Conservation (phyloP, 306 rosid genomes). For the Lathyrus aphaca region DNA sequence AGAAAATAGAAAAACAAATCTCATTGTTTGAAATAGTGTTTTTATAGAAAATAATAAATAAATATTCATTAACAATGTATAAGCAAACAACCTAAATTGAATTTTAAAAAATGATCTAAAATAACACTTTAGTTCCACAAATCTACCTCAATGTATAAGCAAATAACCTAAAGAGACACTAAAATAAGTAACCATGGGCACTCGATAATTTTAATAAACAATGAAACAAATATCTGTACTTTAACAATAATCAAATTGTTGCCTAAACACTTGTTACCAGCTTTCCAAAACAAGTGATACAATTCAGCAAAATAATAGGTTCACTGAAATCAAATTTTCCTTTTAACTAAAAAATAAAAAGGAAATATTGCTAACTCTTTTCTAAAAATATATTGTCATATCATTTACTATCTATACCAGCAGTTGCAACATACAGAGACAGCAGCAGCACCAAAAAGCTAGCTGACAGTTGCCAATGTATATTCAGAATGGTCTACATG, state of each 20-base stretch:
- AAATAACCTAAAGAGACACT: not conserved
- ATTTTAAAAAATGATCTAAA: not conserved
- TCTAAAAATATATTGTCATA: conserved; percentile 13
- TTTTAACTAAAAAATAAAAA: conserved; percentile 35
- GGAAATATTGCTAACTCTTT: conserved; percentile 18
- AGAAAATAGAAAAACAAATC: too few species aligned
- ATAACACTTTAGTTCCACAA: not conserved
- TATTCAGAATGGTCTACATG: conserved; percentile 47
- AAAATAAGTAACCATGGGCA: not conserved
- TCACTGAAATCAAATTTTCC: conserved; percentile 31
- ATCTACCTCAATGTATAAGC: not conserved
- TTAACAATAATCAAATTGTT: conserved; percentile 19
- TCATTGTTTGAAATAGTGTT: too few species aligned
- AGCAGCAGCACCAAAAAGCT: conserved; percentile 47
- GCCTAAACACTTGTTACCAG: conserved; percentile 7
- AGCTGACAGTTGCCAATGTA: conserved; percentile 43
- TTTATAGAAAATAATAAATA: too few species aligned
- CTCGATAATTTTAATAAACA: not conserved
- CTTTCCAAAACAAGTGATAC: conserved; percentile 11
- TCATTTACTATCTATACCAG: conserved; percentile 6
- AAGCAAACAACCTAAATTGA: too few species aligned
- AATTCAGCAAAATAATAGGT: conserved; percentile 28
- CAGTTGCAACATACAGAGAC: conserved; percentile 39
- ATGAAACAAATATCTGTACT: conserved; percentile 8
- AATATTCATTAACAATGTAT: too few species aligned